Conservation (phyloP, 192 early-diverging fungal species). For the Linnemannia zychae region DNA sequence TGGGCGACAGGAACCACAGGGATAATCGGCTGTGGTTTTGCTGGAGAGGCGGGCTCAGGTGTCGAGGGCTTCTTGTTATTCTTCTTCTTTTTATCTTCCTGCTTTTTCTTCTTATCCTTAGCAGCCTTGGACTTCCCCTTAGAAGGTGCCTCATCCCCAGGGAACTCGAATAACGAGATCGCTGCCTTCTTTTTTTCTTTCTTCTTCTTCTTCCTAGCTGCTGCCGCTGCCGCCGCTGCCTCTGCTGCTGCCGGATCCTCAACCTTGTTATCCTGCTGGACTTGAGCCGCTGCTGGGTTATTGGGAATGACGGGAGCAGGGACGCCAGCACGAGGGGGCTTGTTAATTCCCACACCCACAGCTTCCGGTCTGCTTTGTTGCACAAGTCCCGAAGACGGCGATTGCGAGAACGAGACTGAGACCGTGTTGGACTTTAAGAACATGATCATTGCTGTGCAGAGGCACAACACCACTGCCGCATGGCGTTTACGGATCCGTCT, state of each 20-base stretch:
- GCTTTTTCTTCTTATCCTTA: conserved; percentile 1
- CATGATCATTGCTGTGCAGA: conserved; percentile 37
- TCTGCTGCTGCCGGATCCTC: neutral
- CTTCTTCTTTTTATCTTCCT: neutral
- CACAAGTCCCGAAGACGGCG: neutral
- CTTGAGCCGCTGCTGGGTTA: neutral
- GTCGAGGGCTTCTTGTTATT: neutral
- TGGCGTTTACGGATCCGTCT: conserved; percentile 45
- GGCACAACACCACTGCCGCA: conserved; percentile 39
- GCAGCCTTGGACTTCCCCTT: conserved; percentile 4
- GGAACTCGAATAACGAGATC: conserved; percentile 42
- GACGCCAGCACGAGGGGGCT: neutral
- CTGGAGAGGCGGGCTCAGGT: neutral
- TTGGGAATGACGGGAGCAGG: neutral
- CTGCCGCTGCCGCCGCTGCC: conserved; percentile 10
- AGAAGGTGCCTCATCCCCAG: neutral
- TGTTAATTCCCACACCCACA: neutral
- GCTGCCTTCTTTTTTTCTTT: conserved; percentile 46
- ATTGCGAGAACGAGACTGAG: conserved; percentile 9
- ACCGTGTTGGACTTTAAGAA: conserved; percentile 26
- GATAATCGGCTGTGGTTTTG: neutral
- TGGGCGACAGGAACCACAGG: neutral
- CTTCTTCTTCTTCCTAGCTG: conserved; percentile 27
- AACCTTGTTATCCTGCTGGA: neutral
- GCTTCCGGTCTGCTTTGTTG: conserved; percentile 1